Evolutionary conservation across 2,329 filamentous ascomycete genomes (phyloP).

Genomic region (Diaporthe helianthi): DNA sequence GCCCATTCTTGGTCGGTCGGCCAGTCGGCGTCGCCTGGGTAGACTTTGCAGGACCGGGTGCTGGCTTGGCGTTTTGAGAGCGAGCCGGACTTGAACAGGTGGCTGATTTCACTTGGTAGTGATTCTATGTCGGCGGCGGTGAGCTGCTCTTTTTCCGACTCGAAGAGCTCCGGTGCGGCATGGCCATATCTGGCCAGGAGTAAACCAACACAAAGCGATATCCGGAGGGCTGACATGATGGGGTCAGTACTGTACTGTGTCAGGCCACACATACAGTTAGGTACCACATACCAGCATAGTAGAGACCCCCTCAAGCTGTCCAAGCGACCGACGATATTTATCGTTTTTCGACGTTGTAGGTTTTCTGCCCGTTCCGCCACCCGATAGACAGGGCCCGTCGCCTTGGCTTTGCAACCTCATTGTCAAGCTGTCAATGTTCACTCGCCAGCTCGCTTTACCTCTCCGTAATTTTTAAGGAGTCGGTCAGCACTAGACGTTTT

Average conservation of each 20-base stretch:
- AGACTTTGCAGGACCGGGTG: constrained; percentile 39
- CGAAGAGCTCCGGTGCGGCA: constrained; percentile 5
- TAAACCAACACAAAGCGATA: not conserved
- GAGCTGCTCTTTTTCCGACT: constrained; percentile 11
- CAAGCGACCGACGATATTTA: not conserved
- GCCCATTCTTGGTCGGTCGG: constrained; percentile 42
- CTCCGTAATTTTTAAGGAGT: not conserved
- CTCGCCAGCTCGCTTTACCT: not conserved
- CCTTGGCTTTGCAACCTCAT: constrained; percentile 23
- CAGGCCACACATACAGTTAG: not conserved
- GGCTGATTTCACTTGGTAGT: not conserved
- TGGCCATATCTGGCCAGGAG: not conserved
- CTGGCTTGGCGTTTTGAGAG: too few species aligned
- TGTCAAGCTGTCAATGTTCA: not conserved
- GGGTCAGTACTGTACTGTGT: not conserved
- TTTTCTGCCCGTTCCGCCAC: not conserved
- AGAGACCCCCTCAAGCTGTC: too few species aligned
- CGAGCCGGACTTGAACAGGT: constrained; percentile 1
- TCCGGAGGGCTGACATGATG: not conserved
- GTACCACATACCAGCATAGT: not conserved
- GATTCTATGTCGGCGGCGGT: constrained; percentile 3
- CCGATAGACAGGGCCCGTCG: not conserved
- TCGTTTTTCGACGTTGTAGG: not conserved
- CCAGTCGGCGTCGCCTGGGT: constrained; percentile 42
- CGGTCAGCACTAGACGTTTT: constrained; percentile 10